These are phyloP conservation scores for Toxoplasma gondii DNA, from an alignment of 169 alveolate species.

Conservation along the genomic window DNA sequence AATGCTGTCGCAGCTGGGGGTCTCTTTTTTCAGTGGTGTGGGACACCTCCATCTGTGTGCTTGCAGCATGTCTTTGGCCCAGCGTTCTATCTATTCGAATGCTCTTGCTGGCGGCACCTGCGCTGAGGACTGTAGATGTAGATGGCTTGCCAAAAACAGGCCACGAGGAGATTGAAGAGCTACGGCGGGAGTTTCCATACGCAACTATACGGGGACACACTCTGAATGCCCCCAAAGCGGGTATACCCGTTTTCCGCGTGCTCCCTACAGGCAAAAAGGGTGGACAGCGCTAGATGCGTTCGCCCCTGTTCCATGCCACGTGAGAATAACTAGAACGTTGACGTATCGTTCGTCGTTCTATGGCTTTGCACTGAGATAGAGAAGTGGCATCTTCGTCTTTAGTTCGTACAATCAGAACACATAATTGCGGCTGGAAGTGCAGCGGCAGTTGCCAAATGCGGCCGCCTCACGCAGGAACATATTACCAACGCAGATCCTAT, in stretches of 20 bases:
- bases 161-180: neutral
- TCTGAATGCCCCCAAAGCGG: neutral
- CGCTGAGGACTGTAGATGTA: neutral
- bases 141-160: neutral
- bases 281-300: neutral
- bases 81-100: neutral
- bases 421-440: no score
- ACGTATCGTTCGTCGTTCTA: no score
- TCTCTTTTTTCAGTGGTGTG: neutral
- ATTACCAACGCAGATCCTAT: no score
- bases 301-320: neutral
- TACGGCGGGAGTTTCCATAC: neutral
- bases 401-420: no score
- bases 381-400: no score
- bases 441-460: neutral
- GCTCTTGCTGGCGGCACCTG: neutral
- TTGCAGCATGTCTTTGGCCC: neutral
- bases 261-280: conserved; percentile 28
- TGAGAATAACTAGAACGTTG: no score
- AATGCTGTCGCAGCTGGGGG: neutral
- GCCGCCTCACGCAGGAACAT: neutral
- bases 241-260: conserved; percentile 6
- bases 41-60: neutral
- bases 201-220: neutral
- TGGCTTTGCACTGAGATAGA: no score